phyloP scores from a whole-genome alignment of 768 basidiomycete species.

The Candolleomyces eurysporus region DNA sequence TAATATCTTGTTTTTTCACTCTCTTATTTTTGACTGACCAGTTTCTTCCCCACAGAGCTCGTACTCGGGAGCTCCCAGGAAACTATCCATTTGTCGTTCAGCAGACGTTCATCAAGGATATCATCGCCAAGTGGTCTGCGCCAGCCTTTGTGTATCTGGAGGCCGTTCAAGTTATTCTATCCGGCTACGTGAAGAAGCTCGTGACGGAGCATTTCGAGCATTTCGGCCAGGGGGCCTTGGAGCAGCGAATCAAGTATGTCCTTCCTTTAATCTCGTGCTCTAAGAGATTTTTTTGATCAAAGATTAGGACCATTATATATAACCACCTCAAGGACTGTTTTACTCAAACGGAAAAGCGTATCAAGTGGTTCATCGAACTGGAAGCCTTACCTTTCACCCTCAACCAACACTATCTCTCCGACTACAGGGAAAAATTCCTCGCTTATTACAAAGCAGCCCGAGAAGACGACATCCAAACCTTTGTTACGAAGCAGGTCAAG shows the following conservation, averaged over 20 bases:
- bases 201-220: conserved; percentile 48
- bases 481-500: conserved; percentile 25
- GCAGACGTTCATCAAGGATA: conserved; percentile 41
- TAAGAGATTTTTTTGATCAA: too few species aligned
- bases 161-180: conserved; percentile 33
- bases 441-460: conserved; percentile 45
- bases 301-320: conserved; percentile 29
- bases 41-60: conserved; percentile 48
- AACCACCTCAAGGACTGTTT: conserved; percentile 48
- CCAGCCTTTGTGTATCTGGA: conserved; percentile 49
- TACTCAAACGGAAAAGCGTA: conserved; percentile 32
- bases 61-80: conserved; percentile 69
- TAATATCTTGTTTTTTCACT: background rate
- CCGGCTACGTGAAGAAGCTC: conserved; percentile 38
- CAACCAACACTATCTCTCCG: conserved; percentile 48
- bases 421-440: conserved; percentile 43
- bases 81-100: conserved; percentile 66
- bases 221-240: conserved; percentile 52
- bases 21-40: background rate
- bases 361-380: conserved; percentile 48
- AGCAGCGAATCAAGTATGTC: conserved; percentile 41
- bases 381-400: conserved; percentile 51
- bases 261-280: background rate
- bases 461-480: conserved; percentile 25
- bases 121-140: conserved; percentile 45